Conservation (phyloP, 805 yeast genomes). For the Wickerhamiella allomyrinae region DNA sequence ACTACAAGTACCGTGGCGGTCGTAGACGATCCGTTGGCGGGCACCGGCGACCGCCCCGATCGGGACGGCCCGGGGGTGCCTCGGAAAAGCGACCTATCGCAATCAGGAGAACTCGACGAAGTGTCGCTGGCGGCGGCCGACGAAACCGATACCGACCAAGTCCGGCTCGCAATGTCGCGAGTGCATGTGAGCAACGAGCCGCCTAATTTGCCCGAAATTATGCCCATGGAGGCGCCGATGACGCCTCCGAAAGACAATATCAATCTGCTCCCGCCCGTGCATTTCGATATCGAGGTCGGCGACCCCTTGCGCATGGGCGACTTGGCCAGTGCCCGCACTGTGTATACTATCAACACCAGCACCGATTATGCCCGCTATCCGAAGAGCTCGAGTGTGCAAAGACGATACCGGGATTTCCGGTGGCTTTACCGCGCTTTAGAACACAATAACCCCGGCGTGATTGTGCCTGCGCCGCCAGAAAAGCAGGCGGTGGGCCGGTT, state of each 20-base stretch:
- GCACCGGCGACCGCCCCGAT: not conserved
- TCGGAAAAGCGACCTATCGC: not conserved
- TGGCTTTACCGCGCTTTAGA: conserved; percentile 88
- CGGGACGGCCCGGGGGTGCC: not conserved
- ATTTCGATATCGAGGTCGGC: conserved; percentile 47
- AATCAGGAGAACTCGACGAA: not conserved
- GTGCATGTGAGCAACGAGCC: not conserved
- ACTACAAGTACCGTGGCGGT: not conserved
- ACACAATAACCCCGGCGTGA: conserved; percentile 73
- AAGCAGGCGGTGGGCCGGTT: conserved; percentile 89
- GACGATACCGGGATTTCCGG: conserved; percentile 84
- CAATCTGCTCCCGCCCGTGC: not conserved
- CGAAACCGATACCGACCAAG: not conserved
- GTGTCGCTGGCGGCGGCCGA: not conserved
- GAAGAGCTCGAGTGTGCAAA: conserved; percentile 45
- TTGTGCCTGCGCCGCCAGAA: conserved; percentile 92
- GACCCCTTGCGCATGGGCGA: conserved; percentile 92
- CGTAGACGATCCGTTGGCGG: not conserved
- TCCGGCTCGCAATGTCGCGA: conserved; percentile 1
- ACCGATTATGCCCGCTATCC: conserved; percentile 32
- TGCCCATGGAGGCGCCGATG: too few relatives aligned
- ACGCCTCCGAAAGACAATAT: conserved; percentile 1
- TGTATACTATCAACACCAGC: conserved; percentile 59
- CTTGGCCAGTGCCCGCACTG: conserved; percentile 74
- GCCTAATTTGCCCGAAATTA: too few relatives aligned